These are phyloP conservation scores for Chionographis japonica DNA, from an alignment of 106 monocot genomes.

Conservation along the genomic window DNA sequence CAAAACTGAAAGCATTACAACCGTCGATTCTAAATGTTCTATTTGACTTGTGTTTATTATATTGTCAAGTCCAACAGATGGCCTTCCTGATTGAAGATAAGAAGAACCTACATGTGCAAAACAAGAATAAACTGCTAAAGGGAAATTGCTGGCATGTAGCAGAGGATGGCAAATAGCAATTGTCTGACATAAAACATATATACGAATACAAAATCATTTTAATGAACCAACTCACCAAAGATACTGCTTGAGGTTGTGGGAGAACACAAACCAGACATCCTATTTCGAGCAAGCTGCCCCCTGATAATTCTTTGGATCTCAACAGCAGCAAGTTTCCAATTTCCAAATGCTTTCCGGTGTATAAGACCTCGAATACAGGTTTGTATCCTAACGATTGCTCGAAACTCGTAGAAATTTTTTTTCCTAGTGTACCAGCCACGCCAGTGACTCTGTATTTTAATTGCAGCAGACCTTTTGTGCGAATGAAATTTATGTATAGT, in stretches of 20 bases:
- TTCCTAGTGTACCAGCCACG: conserved; percentile 31
- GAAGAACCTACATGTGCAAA: conserved; percentile 38
- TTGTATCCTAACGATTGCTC: conserved; percentile 33
- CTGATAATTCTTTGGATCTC: conserved; percentile 40
- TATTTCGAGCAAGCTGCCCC: conserved; percentile 25
- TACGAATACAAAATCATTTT: too few relatives aligned
- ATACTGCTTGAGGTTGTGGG: not conserved
- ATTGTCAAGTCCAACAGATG: not conserved
- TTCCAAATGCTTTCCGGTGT: conserved; percentile 18
- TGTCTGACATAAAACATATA: too few relatives aligned
- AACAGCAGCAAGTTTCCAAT: conserved; percentile 15
- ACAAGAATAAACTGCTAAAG: not conserved
- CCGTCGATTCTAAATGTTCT: conserved; percentile 20
- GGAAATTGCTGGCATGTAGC: not conserved
- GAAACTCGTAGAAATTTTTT: conserved; percentile 13
- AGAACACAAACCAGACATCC: conserved; percentile 30
- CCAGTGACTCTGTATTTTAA: conserved; percentile 47
- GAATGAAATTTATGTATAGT: not conserved
- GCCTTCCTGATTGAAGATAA: conserved; percentile 4
- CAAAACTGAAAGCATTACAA: conserved; percentile 17
- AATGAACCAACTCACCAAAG: not conserved
- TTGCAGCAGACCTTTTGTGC: conserved; percentile 18
- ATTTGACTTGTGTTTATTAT: not conserved
- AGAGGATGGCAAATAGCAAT: too few relatives aligned
- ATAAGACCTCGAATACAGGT: conserved; percentile 9